phyloP scores from a whole-genome alignment of 495 filamentous ascomycete species.

The Pyronema domesticum region DNA sequence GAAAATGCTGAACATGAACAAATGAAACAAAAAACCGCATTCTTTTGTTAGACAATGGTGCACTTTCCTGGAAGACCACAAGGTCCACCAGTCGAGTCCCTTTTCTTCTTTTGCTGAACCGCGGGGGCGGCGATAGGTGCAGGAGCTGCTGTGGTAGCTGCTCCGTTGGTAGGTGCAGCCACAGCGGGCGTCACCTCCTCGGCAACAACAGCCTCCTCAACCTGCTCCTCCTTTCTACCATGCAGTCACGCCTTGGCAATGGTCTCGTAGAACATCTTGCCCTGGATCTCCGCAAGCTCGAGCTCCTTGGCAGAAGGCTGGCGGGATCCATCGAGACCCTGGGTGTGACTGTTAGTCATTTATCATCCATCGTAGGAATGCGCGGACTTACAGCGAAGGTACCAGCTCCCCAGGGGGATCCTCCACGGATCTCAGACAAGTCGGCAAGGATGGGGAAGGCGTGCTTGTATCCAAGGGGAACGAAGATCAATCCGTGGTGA shows the following conservation, averaged over 20 bases:
- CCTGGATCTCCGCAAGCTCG: slow-evolving; percentile 60
- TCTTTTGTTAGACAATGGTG: slow-evolving; percentile 34
- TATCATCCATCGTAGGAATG: background rate
- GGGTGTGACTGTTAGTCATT: slow-evolving; percentile 7
- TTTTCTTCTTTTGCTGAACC: slow-evolving; percentile 24
- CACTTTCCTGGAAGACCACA: slow-evolving; percentile 57
- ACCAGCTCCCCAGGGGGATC: slow-evolving; percentile 83
- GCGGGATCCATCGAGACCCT: slow-evolving; percentile 57
- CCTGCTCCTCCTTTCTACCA: slow-evolving; percentile 30
- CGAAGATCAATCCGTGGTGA: slow-evolving; percentile 91
- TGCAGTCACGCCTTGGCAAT: slow-evolving; percentile 74
- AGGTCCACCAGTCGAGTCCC: slow-evolving; percentile 35
- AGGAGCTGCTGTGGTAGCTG: background rate
- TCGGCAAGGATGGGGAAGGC: slow-evolving; percentile 51
- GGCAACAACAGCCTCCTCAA: slow-evolving; percentile 20
- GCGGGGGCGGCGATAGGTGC: too few relatives aligned
- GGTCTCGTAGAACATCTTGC: slow-evolving; percentile 67
- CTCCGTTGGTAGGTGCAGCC: background rate
- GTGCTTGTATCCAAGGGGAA: slow-evolving; percentile 82
- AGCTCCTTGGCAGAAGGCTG: slow-evolving; percentile 60
- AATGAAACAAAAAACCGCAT: background rate
- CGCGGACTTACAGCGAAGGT: slow-evolving; percentile 54
- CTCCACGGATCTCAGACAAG: slow-evolving; percentile 62
- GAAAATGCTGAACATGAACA: background rate
- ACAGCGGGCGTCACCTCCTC: background rate